Conservation (phyloP, 2,329 filamentous ascomycete species). For the Aureobasidium sp. region DNA sequence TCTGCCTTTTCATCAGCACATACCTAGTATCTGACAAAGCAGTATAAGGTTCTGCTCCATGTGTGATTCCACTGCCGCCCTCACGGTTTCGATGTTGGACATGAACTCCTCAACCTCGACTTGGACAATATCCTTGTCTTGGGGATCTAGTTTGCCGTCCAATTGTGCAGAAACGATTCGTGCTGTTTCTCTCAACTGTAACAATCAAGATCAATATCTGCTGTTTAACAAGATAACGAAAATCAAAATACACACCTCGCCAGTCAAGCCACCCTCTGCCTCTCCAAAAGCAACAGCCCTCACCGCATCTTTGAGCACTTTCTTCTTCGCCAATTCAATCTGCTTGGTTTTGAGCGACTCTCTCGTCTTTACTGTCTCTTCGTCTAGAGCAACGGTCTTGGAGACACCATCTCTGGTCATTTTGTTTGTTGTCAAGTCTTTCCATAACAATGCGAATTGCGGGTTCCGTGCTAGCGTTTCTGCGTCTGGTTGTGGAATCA, state of each 20-base stretch:
- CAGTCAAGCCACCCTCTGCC: slow-evolving; percentile 30
- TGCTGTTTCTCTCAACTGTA: slow-evolving; percentile 35
- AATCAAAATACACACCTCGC: slow-evolving; percentile 27
- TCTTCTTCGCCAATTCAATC: background rate
- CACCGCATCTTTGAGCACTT: slow-evolving; percentile 22
- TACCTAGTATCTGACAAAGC: slow-evolving; percentile 28
- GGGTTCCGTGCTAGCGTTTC: slow-evolving; percentile 34
- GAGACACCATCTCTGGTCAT: slow-evolving; percentile 40
- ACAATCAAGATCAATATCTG: background rate
- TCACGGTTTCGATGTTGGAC: slow-evolving; percentile 31
- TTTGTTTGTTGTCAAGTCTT: slow-evolving; percentile 37
- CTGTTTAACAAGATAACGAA: background rate
- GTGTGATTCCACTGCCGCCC: slow-evolving; percentile 29
- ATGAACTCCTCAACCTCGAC: slow-evolving; percentile 36
- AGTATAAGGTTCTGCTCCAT: slow-evolving; percentile 26
- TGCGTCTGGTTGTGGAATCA: slow-evolving; percentile 38
- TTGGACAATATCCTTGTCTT: slow-evolving; percentile 35
- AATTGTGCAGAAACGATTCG: slow-evolving; percentile 37
- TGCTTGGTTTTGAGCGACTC: slow-evolving; percentile 23
- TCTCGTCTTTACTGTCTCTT: slow-evolving; percentile 34
- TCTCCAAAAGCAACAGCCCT: slow-evolving; percentile 29
- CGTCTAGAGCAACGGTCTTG: slow-evolving; percentile 22
- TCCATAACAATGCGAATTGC: slow-evolving; percentile 39
- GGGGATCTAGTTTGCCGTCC: slow-evolving; percentile 28
- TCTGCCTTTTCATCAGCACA: background rate